Conservation (phyloP, 352 stramenopile species). For the Plasmopara halstedii region DNA sequence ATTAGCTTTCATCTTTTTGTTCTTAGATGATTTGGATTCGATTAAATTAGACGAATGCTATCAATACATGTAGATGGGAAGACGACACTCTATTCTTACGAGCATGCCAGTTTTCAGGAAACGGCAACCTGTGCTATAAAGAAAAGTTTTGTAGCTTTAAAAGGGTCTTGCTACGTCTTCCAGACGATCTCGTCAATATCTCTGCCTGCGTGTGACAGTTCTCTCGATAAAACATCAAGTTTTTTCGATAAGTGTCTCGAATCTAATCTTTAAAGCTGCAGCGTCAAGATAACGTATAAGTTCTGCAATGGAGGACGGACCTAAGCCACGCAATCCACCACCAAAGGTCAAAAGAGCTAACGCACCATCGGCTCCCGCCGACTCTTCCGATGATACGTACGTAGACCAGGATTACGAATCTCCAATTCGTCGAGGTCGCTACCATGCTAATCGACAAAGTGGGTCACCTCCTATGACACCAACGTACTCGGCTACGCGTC, state of each 20-base stretch:
- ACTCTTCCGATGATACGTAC: constrained; percentile 47
- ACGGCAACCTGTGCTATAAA: too few species aligned
- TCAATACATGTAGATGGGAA: constrained; percentile 18
- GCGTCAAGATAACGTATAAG: too few species aligned
- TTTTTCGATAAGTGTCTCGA: too few species aligned
- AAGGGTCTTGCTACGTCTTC: constrained; percentile 1
- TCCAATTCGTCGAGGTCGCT: constrained; percentile 51
- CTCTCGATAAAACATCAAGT: too few species aligned
- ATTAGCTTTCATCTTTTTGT: background rate
- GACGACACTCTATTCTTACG: constrained; percentile 19
- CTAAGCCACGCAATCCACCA: constrained; percentile 46
- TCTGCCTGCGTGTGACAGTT: too few species aligned
- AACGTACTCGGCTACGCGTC: constrained; percentile 37
- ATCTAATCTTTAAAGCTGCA: too few species aligned
- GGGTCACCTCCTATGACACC: constrained; percentile 59
- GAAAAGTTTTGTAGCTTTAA: background rate
- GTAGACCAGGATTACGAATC: constrained; percentile 62
- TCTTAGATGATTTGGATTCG: background rate
- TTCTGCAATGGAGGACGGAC: constrained; percentile 48
- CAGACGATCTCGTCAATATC: constrained; percentile 1
- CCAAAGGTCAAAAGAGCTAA: constrained; percentile 67
- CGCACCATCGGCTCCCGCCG: constrained; percentile 19
- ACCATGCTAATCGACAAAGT: constrained; percentile 40
- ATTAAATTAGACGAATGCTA: constrained; percentile 1
- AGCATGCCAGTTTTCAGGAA: background rate